Base-by-base conservation (phyloP, 805 yeast species). In the Schwanniomyces occidentalis region DNA sequence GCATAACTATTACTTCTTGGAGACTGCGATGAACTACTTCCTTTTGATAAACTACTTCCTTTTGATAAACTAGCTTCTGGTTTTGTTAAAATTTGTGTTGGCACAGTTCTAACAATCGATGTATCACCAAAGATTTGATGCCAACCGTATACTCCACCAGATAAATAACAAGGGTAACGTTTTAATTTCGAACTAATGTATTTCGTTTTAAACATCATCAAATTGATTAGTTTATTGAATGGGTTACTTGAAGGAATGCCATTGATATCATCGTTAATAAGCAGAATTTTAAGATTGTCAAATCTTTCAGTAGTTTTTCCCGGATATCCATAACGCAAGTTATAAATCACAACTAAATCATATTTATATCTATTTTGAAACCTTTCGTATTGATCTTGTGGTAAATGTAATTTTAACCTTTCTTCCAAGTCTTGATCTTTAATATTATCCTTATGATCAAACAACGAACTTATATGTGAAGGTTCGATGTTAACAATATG, bases 401-500 rank as follows among this genome's bases (percentile, higher is more conserved):
- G 77, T 10, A 85, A 67, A 2, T 75, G 69, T 10, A 77, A 55
- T 38, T 80, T 61, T 8, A 91, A 71, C 30, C 75, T 61, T 27
- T 68, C 71, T 46, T 83, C 85, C n/a, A 90, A 60, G 35, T 83
- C 91, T n/a, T 55, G 59, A 47, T 85, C 86, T 0, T 75, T 66
- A 50, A 76, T 35, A 5, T 31, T 75, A 7, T 64, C 59, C 59
- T 13, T 37, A 12, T 2, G 12, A 22, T 44, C 43, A 7, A 44
- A 33, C 6, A 65, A 32, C 18, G 45, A 31, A 15, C 33, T 34
- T 1, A 59, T 29, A 16, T 42, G 35, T 3, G 44, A 32, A 14
- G 97, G 96, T 34, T 87, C 95, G 13, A 90, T 72, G 52, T 90
- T 85, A 8, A 86, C 71, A 6, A 84, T 56, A 35, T 83, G 76